Base-by-base conservation (phyloP, 2,329 filamentous ascomycete species). In the Xylaria polymorpha region DNA sequence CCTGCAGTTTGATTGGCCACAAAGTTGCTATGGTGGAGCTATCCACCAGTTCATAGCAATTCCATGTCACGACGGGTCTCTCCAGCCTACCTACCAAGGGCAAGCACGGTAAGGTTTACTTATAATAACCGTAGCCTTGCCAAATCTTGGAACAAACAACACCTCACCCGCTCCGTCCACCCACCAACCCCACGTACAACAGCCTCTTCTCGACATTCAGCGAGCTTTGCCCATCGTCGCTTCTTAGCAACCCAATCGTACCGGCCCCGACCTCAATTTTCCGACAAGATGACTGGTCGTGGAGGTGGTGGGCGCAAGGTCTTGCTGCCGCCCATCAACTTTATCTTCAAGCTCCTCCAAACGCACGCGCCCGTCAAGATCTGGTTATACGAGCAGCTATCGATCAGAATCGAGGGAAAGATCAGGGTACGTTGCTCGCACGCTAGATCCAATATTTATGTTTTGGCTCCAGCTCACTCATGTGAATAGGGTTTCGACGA, bases 381-480 rank as follows among this genome's bases (percentile, higher is more conserved):
- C 78, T 99, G 96, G 96, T 86, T 99, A 50, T 98, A 97, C 81
- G 96, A 99, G 84, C 96, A 99, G 86, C 85, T 98, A 63, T 90
- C 91, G 15, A 94, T 97, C 78, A 88, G 96, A 69, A 98, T 99
- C 78, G 94, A 98, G 83, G 96, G 96, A 71, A 97, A 95, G 84
- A 97, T 99, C 74, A 89, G 96, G 78, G 95, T 97, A 81, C 72
- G 90, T 20, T 22, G 20, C n/a, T n/a, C 46, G n/a, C 35, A 32
- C 15, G 0, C 14, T 81, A 29, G 50, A n/a, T 32, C 43, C 35
- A 20, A 48, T 25, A 18, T 25, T 22, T 46, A n/a, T 29, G 25
- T 53, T 15, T 5, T 22, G 32, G 15, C 22, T 29, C 12, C 29
- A 25, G 51, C 57, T 67, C 29, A 66, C 55, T n/a, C 65, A 7